Base-by-base conservation (phyloP, 768 basidiomycete species). In the Hortiboletus campestris region DNA sequence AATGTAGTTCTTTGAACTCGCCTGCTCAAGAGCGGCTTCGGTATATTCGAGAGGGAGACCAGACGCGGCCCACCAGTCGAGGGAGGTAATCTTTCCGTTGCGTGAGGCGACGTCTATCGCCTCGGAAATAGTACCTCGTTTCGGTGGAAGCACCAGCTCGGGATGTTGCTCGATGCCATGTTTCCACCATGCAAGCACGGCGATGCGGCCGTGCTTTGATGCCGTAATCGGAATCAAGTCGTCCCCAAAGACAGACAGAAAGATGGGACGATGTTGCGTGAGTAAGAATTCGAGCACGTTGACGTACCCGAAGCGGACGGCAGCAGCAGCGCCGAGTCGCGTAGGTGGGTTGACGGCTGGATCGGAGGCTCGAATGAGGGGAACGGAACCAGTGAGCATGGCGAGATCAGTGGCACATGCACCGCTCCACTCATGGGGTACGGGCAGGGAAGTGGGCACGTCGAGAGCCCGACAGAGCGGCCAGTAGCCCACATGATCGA, bases 111-210 rank as follows among this genome's bases (percentile, higher is more conserved):
- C 83, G 57, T 93, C 89, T 29, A 95, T 78, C 0, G 89, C 86
- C 28, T 91, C 85, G 14, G 83, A 76, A 44, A 88, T 76, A 4
- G 85, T 79, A 19, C 71, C 73, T 6, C 77, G 70, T 53, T 78
- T 76, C 0, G 86, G 88, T 2, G 80, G 74, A 2, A 80, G 78
- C 14, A 90, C 65, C 34, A 84, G 73, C 48, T 84, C 82, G 10
- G 85, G 78, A 63, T 86, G 80, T 38, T 82, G 78, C 46, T 85
- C 80, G 49, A 79, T 76, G 34, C 78, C 81, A 57, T 84, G 78
- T 61, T 86, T 84, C 85, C 91, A 94, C 92, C 93, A 94, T 5
- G 84, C 80, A 40, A 95, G 82, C 6, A 94, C 84, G 16, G 77
- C 69, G 3, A 77, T 80, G 16, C 91, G 82, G 12, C 91, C 89